These are phyloP conservation scores for Phoma sp. DNA, from an alignment of 2,329 filamentous ascomycete species.

Conservation along the genomic window DNA sequence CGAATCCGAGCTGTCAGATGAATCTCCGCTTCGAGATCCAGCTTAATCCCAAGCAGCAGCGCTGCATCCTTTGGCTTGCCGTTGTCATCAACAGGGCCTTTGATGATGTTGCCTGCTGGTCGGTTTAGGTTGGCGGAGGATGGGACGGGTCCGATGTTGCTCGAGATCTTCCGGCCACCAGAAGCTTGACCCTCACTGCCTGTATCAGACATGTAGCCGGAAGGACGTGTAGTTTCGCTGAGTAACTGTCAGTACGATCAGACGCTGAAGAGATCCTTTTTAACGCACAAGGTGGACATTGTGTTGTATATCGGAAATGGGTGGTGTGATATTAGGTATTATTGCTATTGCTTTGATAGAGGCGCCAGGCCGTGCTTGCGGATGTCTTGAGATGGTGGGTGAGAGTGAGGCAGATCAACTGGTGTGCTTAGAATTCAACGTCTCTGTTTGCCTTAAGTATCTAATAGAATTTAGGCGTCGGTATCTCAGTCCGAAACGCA, in stretches of 20 bases:
- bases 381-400: constrained; percentile 4
- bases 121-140: constrained; percentile 50
- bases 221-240: constrained; percentile 41
- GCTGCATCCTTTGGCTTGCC: constrained; percentile 66
- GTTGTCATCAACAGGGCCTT: constrained; percentile 64
- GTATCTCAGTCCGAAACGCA: background rate
- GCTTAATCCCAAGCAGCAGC: constrained; percentile 68
- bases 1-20: constrained; percentile 67
- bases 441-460: constrained; percentile 38
- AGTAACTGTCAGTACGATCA: constrained; percentile 4
- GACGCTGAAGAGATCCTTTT: background rate
- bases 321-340: background rate
- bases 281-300: constrained; percentile 43
- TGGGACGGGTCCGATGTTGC: constrained; percentile 42
- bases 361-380: background rate
- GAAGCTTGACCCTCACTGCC: constrained; percentile 52
- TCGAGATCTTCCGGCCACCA: constrained; percentile 46
- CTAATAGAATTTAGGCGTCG: background rate
- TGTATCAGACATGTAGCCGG: constrained; percentile 47
- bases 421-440: constrained; percentile 22
- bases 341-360: constrained; percentile 15
- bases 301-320: background rate
- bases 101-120: constrained; percentile 57
- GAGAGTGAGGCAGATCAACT: constrained; percentile 37
- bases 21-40: constrained; percentile 69